Conservation (phyloP, 306 rosid genomes). For the Quercus suber region DNA sequence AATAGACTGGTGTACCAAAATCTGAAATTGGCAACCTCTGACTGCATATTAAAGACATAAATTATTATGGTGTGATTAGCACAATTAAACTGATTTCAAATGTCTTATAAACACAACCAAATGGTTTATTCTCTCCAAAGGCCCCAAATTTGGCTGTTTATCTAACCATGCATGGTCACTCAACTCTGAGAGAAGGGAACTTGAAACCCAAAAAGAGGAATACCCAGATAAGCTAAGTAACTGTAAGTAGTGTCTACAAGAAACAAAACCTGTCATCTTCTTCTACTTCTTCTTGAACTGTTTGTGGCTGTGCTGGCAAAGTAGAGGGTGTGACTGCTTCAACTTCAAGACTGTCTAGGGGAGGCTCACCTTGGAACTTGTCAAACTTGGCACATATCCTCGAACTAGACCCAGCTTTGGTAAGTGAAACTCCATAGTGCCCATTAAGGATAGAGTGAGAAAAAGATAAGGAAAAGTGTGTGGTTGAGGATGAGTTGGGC, state of each 20-base stretch:
- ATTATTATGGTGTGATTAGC: not conserved
- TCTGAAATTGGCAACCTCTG: not conserved
- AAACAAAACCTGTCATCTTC: constrained; percentile 77
- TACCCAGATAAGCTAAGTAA: not conserved
- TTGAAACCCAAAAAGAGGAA: not conserved
- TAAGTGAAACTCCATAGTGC: constrained; percentile 32
- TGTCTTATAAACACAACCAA: not conserved
- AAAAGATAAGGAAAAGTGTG: constrained; percentile 44
- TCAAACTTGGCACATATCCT: constrained; percentile 79
- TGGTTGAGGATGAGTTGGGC: constrained; percentile 45
- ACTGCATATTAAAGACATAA: not conserved
- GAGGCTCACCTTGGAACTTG: constrained; percentile 58
- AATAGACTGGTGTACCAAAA: not conserved
- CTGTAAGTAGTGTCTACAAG: not conserved
- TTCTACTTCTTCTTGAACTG: constrained; percentile 11
- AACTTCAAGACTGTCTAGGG: constrained; percentile 23
- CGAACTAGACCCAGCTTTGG: constrained; percentile 21
- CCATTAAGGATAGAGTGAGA: constrained; percentile 33
- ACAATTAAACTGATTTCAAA: not conserved
- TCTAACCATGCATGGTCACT: not conserved
- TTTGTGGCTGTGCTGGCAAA: constrained; percentile 13
- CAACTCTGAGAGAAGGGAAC: not conserved
- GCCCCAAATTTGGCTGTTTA: not conserved
- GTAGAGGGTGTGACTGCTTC: constrained; percentile 33
- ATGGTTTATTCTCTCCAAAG: not conserved